Percentiles rank a stretch among this genome's conserved stretches.
Evolutionary conservation across 179 eudicot species (phyloP).

Genomic region (Amaranthus tricolor): DNA sequence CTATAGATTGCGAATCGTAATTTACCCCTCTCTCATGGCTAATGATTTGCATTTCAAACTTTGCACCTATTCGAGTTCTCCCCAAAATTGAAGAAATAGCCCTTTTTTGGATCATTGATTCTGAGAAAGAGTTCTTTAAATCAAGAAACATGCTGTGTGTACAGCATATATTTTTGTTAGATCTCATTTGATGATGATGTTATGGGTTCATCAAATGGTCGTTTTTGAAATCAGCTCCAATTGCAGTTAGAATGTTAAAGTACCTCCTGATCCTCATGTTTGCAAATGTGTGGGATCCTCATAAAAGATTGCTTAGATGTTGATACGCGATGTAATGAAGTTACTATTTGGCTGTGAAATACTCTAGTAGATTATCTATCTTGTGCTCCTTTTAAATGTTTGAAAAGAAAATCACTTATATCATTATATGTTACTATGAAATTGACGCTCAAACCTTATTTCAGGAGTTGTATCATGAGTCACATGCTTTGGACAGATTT

Average conservation of each 20-base stretch:
- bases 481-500: constrained; percentile 94
- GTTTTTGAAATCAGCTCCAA: background rate
- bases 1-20: background rate
- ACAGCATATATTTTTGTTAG: background rate
- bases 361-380: background rate
- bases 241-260: background rate
- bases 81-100: background rate
- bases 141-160: background rate
- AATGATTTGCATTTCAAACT: constrained; percentile 1
- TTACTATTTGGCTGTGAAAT: background rate
- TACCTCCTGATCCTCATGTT: background rate
- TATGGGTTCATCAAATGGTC: background rate
- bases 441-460: constrained; percentile 15
- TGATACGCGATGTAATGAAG: background rate
- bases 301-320: background rate
- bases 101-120: background rate
- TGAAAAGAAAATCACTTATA: background rate
- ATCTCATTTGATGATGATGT: constrained; percentile 3
- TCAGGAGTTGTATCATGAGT: constrained; percentile 96
- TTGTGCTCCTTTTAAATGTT: background rate
- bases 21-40: background rate
- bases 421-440: background rate
- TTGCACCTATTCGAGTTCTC: background rate
- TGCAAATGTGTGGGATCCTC: background rate
- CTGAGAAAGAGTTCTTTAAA: background rate